These are phyloP conservation scores for Cercophora samala DNA, from an alignment of 495 filamentous ascomycete genomes.

Conservation along the genomic window DNA sequence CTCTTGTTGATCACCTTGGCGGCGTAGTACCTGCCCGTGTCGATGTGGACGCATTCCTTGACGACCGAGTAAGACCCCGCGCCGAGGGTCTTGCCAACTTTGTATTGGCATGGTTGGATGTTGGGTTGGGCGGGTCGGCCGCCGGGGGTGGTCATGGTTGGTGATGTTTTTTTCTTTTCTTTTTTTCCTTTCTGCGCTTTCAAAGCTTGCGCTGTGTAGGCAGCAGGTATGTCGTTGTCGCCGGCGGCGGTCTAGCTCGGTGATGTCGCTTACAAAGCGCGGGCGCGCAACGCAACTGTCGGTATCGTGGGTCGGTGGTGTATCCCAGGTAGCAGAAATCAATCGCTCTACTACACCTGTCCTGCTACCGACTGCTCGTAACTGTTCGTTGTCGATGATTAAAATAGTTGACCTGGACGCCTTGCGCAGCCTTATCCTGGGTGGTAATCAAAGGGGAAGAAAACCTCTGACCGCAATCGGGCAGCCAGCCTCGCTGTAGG, in stretches of 20 bases:
- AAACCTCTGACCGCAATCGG: constrained; percentile 1
- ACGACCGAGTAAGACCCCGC: constrained; percentile 97
- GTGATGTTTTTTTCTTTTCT: not conserved
- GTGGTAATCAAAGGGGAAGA: not conserved
- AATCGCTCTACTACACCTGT: not conserved
- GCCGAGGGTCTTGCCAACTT: constrained; percentile 95
- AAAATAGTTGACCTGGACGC: not conserved
- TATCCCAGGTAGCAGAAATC: not conserved
- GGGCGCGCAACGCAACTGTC: not conserved
- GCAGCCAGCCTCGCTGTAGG: constrained; percentile 1
- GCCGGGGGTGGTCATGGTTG: constrained; percentile 32
- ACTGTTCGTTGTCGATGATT: not conserved
- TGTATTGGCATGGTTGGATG: constrained; percentile 71
- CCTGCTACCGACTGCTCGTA: not conserved
- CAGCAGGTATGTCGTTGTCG: not conserved
- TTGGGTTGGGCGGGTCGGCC: constrained; percentile 38
- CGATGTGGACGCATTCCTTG: constrained; percentile 99
- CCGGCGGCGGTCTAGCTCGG: not conserved
- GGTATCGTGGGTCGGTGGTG: not conserved
- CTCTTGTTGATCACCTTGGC: constrained; percentile 99
- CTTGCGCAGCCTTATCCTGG: not conserved
- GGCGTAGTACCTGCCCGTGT: constrained; percentile 96
- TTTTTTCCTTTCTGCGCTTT: not conserved
- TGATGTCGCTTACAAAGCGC: not conserved
- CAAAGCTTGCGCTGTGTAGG: too few relatives aligned